These are phyloP conservation scores for Silene latifolia DNA, from an alignment of 148 eudicot species.

Conservation along the genomic window DNA sequence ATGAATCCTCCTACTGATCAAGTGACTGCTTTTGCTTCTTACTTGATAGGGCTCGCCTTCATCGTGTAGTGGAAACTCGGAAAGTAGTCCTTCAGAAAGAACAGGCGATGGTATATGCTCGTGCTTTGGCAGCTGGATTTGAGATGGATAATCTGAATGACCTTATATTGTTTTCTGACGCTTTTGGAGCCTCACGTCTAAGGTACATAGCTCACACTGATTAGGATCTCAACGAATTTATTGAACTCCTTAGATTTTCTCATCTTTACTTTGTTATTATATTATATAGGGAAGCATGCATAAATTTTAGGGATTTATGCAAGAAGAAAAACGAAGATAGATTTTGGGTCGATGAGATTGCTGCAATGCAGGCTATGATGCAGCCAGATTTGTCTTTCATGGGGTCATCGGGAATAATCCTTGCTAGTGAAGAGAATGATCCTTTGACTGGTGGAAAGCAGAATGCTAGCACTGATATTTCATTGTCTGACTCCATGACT, in stretches of 20 bases:
- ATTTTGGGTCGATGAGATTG: slow-evolving; percentile 80
- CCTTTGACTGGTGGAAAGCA: slow-evolving; percentile 34
- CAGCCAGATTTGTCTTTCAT: slow-evolving; percentile 47
- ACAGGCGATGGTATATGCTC: slow-evolving; percentile 92
- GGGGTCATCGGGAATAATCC: slow-evolving; percentile 57
- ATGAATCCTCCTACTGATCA: background rate
- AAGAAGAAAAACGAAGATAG: slow-evolving; percentile 67
- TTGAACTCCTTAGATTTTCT: slow-evolving; percentile 7
- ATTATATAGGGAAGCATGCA: slow-evolving; percentile 65
- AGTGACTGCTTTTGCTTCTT: slow-evolving; percentile 13
- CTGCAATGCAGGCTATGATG: slow-evolving; percentile 76
- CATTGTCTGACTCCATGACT: slow-evolving; percentile 43
- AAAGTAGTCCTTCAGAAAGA: slow-evolving; percentile 71
- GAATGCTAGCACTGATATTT: slow-evolving; percentile 35
- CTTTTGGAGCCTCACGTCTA: slow-evolving; percentile 81
- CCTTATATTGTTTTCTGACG: slow-evolving; percentile 65
- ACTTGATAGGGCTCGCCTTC: slow-evolving; percentile 56
- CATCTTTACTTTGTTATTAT: slow-evolving; percentile 13
- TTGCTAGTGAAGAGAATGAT: slow-evolving; percentile 53
- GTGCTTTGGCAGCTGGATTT: slow-evolving; percentile 80
- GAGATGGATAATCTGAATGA: slow-evolving; percentile 62
- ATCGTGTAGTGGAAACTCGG: slow-evolving; percentile 73
- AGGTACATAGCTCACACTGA: slow-evolving; percentile 39
- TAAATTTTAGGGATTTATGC: slow-evolving; percentile 65
- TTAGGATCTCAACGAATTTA: too few relatives aligned